A percentile compares a stretch with the other conserved stretches of the same genome.
phyloP scores from a whole-genome alignment of 1,284 basidiomycete species.

The Apiotrichum mycotoxinovorans region DNA sequence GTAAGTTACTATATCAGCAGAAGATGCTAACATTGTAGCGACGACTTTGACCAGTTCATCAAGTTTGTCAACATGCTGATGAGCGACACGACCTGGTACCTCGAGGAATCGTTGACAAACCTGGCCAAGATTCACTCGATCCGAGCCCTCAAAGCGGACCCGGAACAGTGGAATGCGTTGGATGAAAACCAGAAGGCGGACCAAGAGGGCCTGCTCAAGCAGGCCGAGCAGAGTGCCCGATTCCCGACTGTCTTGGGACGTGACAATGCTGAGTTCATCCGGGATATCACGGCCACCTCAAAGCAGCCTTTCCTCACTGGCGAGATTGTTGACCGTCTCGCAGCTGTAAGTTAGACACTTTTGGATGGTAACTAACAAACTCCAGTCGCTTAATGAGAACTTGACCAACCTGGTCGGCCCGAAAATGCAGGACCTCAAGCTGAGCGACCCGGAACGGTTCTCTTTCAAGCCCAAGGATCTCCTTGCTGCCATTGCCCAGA shows the following conservation, averaged over 20 bases:
- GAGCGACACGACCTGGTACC: conserved; percentile 97
- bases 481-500: conserved; percentile 81
- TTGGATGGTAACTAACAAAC: background rate
- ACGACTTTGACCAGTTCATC: conserved; percentile 84
- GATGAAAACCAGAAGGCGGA: conserved; percentile 75
- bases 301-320: conserved; percentile 91
- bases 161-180: conserved; percentile 63
- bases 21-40: conserved; percentile 52
- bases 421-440: conserved; percentile 65
- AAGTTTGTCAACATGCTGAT: conserved; percentile 97
- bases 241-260: conserved; percentile 82
- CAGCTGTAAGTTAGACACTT: conserved; percentile 67
- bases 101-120: conserved; percentile 92
- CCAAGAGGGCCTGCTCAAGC: conserved; percentile 70
- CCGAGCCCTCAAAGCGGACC: conserved; percentile 77
- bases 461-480: conserved; percentile 82
- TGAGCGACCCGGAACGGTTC: conserved; percentile 83
- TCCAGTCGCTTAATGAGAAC: conserved; percentile 74
- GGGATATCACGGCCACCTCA: conserved; percentile 87
- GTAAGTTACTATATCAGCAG: conserved; percentile 53
- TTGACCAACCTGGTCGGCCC: conserved; percentile 85
- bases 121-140: conserved; percentile 83
- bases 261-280: conserved; percentile 82
- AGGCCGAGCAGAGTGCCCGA: conserved; percentile 75
- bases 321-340: conserved; percentile 92